Evolutionary conservation across 768 basidiomycete species (phyloP).

Genomic region (Lactarius vividus): DNA sequence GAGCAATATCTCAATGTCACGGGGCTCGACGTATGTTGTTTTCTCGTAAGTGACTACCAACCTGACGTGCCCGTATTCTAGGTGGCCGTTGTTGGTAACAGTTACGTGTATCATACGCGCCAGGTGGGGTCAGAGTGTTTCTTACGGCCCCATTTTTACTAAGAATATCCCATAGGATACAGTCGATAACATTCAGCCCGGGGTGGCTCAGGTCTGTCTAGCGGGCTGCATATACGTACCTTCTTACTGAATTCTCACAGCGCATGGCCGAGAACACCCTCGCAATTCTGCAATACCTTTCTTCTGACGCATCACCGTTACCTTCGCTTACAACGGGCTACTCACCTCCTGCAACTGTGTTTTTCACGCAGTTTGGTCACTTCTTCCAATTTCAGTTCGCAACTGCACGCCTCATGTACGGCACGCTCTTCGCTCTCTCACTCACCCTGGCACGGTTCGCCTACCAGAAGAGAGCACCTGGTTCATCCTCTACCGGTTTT

Average conservation of each 20-base stretch:
- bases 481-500: constrained; percentile 29
- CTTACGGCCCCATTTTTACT: constrained; percentile 2
- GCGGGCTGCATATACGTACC: too few relatives aligned
- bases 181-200: constrained; percentile 79
- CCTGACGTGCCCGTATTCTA: constrained; percentile 32
- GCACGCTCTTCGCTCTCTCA: constrained; percentile 47
- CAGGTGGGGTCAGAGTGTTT: constrained; percentile 47
- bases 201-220: constrained; percentile 56
- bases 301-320: constrained; percentile 67
- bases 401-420: constrained; percentile 65
- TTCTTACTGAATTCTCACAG: constrained; percentile 36
- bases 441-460: constrained; percentile 43
- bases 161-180: constrained; percentile 48
- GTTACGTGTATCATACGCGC: constrained; percentile 92
- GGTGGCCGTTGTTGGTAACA: constrained; percentile 91
- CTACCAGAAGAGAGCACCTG: constrained; percentile 37
- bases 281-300: constrained; percentile 71
- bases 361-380: constrained; percentile 65
- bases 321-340: constrained; percentile 55
- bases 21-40: constrained; percentile 72
- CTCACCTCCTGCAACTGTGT: constrained; percentile 63
- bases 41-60: neutral
- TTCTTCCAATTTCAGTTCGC: constrained; percentile 75
- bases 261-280: constrained; percentile 90
- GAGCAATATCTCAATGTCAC: constrained; percentile 86